Evolutionary conservation across 148 eudicot species (phyloP), one percentile per base, ranked within the genome.

Genomic region (Beta vulgaris): DNA sequence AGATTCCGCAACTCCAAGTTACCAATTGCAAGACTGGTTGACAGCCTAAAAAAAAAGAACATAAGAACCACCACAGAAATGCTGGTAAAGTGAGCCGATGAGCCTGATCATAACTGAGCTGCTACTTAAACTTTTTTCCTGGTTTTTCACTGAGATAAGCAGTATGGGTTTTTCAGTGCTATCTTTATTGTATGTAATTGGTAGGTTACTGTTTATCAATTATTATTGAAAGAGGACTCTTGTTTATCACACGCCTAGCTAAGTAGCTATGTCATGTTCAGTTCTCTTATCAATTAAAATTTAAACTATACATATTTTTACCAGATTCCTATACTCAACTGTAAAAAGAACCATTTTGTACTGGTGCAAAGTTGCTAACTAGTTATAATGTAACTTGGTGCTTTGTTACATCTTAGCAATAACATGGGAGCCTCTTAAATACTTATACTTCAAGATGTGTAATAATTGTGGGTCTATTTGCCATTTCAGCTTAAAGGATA

Each of bases 401-500:
- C n/a, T n/a, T 13, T 51, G 29, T 58, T 58, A 57, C 26, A 16
- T 39, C 39, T 28, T 59, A 26, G 48, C n/a, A 14, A 1, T 69
- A 21, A 68, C 32, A 40, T 15, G 0, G 28, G 4, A 31, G 42
- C 13, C 3, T 57, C 11, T 40, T 57, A 14, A 36, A 2, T 60
- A n/a, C 7, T 0, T 7, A 53, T 7, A 39, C 12, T 61, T 59
- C 34, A 36, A 32, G 42, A 53, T 25, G 3, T 29, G 12, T 36
- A 25, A 23, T 64, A 34, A 26, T 8, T 34, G 71, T 31, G 57
- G n/a, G n/a, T 68, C 67, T 39, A 12, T 73, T 75, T 86, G 39
- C 74, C 18, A 44, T 77, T 80, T 84, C 80, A 95, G 99, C 88
- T 96, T 97, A 80, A 95, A 89, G 84, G 99, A 95, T 79, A 89